A percentile compares a stretch with the other conserved stretches of the same genome.
These are phyloP conservation scores for Millerozyma miso DNA, from an alignment of 805 yeast genomes.

Conservation along the genomic window DNA sequence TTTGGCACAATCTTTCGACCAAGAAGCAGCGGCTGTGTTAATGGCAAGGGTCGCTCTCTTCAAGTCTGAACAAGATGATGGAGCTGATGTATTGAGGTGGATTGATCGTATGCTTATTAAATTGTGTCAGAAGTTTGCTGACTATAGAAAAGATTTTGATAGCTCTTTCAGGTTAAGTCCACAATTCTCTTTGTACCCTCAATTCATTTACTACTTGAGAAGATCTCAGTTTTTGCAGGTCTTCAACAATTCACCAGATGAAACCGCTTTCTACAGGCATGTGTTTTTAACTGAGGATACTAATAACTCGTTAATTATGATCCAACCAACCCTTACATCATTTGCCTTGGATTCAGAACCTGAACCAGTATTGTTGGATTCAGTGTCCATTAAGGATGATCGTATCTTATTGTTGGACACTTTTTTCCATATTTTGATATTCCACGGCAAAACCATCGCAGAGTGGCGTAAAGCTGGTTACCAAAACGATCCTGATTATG, in stretches of 20 bases:
- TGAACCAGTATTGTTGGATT: constrained; percentile 87
- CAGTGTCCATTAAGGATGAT: constrained; percentile 87
- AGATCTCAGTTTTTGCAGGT: constrained; percentile 95
- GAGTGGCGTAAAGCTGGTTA: constrained; percentile 95
- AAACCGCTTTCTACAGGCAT: constrained; percentile 95
- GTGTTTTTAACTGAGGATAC: constrained; percentile 88
- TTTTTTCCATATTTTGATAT: constrained; percentile 92
- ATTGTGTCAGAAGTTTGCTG: constrained; percentile 90
- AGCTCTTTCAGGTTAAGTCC: constrained; percentile 77
- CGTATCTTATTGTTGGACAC: constrained; percentile 87
- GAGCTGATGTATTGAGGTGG: constrained; percentile 92
- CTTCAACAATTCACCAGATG: constrained; percentile 98
- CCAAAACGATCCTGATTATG: constrained; percentile 87
- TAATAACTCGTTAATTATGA: constrained; percentile 90
- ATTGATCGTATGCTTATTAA: constrained; percentile 87
- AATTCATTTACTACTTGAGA: constrained; percentile 91
- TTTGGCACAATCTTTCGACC: constrained; percentile 77
- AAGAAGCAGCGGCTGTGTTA: constrained; percentile 95
- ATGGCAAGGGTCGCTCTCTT: constrained; percentile 88
- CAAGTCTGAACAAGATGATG: constrained; percentile 76
- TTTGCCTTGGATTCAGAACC: constrained; percentile 69
- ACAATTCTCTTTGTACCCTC: constrained; percentile 86
- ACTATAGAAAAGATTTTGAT: constrained; percentile 83
- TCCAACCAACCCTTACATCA: constrained; percentile 92
- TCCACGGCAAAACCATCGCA: constrained; percentile 92